Base-by-base conservation (phyloP, 2,329 filamentous ascomycete species). In the Scytalidium sp. region DNA sequence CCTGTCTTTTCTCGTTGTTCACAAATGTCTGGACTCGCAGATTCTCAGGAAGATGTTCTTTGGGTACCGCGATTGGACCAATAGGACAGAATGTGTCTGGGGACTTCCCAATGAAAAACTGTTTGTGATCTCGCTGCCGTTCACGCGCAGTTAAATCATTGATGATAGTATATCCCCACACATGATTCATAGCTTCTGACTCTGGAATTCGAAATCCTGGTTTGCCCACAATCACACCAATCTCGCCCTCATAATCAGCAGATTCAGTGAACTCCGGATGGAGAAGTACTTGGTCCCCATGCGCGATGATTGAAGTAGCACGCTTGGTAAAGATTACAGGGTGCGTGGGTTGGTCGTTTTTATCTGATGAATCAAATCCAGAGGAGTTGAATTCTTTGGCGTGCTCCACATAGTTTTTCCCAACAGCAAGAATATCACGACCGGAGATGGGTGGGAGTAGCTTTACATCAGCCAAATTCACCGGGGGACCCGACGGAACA, bases 31-130 rank as follows among this genome's bases (percentile, higher is more conserved):
- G 63, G 21, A 73, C 47, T 42, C 59, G 59, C 3, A 79, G 64
- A 45, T 66, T 64, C 32, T 69, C 55, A 1, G 74, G 69, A 1
- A 81, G 64, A n/a, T 69, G 56, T 25, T 66, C 61, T 41, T 70
- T 70, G 8, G 75, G 74, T 2, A 80, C 72, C 7, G 78, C 76
- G 20, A 80, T 68, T 0, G 77, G 77, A 1, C 78, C 78, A 67
- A 81, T 80, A 0, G 78, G 78, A 52, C 77, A 81, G 54, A 75
- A 81, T 0, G 76, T 79, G 58, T 82, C 77, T 0, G 72, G 64
- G 0, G 73, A 78, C 59, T 82, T 82, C 8, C 79, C 79, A 44
- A 83, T 73, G 49, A 75, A 82, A 59, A 81, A 83, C 53, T 83
- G 80, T 59, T 82, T 81, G 50, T 83, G 79, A 79, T 83, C 78